Conservation (phyloP, 2,329 filamentous ascomycete genomes). For the Curvularia sp. region DNA sequence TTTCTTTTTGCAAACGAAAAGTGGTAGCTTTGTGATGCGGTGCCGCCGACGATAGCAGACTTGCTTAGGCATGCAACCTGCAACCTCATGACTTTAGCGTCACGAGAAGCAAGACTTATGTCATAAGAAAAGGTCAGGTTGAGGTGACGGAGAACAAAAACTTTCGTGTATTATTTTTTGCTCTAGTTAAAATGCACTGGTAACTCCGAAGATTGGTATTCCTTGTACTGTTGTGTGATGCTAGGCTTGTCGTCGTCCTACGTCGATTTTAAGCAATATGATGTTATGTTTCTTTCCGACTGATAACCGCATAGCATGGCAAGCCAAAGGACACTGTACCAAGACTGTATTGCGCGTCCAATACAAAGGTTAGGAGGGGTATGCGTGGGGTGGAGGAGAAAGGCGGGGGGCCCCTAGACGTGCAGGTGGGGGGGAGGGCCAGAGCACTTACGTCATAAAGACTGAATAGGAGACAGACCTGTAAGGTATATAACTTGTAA, state of each 20-base stretch:
- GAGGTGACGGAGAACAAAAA: constrained; percentile 18
- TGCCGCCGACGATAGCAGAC: constrained; percentile 18
- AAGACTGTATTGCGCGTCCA: background rate
- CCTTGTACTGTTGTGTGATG: background rate
- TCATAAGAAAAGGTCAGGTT: constrained; percentile 14
- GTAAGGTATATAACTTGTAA: background rate
- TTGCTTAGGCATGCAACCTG: constrained; percentile 39
- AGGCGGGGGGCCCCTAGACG: background rate
- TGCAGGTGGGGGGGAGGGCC: background rate
- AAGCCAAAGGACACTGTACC: background rate
- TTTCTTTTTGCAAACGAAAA: constrained; percentile 4
- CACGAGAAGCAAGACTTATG: constrained; percentile 33
- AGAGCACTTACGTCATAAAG: background rate
- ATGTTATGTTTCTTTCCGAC: background rate
- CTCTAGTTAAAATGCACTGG: constrained; percentile 38
- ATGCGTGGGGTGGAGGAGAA: background rate
- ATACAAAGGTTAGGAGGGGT: background rate
- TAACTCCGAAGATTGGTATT: constrained; percentile 22
- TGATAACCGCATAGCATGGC: background rate
- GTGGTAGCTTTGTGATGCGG: constrained; percentile 18
- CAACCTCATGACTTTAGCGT: constrained; percentile 6
- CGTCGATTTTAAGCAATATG: background rate
- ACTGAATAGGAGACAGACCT: background rate
- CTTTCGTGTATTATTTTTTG: constrained; percentile 42
- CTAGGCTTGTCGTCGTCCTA: background rate